Percentiles rank a stretch among this genome's conserved stretches.
Evolutionary conservation across 306 rosid species (phyloP).

Genomic region (Abrus precatorius): DNA sequence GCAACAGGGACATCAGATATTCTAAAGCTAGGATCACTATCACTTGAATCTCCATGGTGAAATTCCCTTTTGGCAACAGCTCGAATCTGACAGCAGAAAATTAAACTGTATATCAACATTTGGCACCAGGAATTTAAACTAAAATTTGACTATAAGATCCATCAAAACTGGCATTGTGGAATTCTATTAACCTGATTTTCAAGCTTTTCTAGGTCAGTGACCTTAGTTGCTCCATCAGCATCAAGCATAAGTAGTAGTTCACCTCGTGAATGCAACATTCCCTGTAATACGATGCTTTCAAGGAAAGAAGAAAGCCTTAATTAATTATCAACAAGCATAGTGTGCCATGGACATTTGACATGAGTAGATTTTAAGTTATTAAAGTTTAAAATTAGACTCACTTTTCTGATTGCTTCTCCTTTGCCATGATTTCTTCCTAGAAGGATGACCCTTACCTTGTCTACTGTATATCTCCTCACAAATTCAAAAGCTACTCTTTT

Average conservation of each 20-base stretch:
- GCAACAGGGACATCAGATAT: slow-evolving; percentile 83
- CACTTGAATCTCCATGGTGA: slow-evolving; percentile 53
- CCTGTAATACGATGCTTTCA: slow-evolving; percentile 95
- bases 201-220: slow-evolving; percentile 88
- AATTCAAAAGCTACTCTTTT: slow-evolving; percentile 88
- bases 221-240: slow-evolving; percentile 98
- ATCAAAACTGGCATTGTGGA: not conserved
- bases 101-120: slow-evolving; percentile 31
- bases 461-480: slow-evolving; percentile 80
- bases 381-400: slow-evolving; percentile 66
- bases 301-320: slow-evolving; percentile 70
- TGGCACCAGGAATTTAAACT: slow-evolving; percentile 25
- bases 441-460: slow-evolving; percentile 85
- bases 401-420: slow-evolving; percentile 99
- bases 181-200: slow-evolving; percentile 76
- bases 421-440: slow-evolving; percentile 95
- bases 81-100: slow-evolving; percentile 63
- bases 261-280: slow-evolving; percentile 98
- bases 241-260: slow-evolving; percentile 95
- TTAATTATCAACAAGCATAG: slow-evolving; percentile 53
- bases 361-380: slow-evolving; percentile 35
- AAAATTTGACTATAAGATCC: slow-evolving; percentile 7
- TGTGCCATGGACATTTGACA: slow-evolving; percentile 16
- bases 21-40: slow-evolving; percentile 63
- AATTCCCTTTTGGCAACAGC: slow-evolving; percentile 65